Conservation (phyloP, 352 stramenopile genomes). For the Sclerospora graminicola region DNA sequence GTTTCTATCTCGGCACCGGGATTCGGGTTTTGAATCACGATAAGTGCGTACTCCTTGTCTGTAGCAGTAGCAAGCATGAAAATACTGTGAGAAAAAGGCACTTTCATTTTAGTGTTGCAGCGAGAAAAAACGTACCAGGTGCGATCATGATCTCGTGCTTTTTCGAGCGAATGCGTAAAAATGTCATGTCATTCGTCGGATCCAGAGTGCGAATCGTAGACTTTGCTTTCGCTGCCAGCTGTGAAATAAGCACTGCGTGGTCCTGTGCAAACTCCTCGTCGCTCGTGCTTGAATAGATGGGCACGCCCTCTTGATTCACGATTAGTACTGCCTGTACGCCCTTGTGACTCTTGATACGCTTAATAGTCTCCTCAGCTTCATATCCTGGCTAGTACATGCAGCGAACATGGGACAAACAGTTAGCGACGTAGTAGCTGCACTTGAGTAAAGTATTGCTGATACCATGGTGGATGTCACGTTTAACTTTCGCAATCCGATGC, state of each 20-base stretch:
- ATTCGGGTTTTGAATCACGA: constrained; percentile 89
- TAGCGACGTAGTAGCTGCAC: too few relatives aligned
- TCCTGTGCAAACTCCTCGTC: constrained; percentile 85
- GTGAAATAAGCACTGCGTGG: constrained; percentile 78
- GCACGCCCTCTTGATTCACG: constrained; percentile 88
- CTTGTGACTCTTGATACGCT: constrained; percentile 91
- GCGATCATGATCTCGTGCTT: constrained; percentile 93
- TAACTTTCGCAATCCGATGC: too few relatives aligned
- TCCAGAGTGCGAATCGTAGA: constrained; percentile 87
- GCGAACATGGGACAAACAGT: too few relatives aligned
- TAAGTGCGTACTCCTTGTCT: constrained; percentile 91
- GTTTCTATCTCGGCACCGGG: constrained; percentile 32
- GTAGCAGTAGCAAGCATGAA: constrained; percentile 1
- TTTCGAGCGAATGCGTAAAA: constrained; percentile 89
- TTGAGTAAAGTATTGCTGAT: too few relatives aligned
- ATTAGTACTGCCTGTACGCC: constrained; percentile 90
- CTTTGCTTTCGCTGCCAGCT: constrained; percentile 86
- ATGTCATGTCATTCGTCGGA: constrained; percentile 89
- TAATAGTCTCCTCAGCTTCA: constrained; percentile 93
- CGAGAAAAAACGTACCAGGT: constrained; percentile 25
- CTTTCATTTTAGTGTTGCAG: background rate
- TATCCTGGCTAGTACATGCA: constrained; percentile 42
- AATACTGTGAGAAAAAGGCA: background rate
- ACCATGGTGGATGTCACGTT: too few relatives aligned
- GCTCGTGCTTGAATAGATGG: constrained; percentile 88